Evolutionary conservation across 805 yeast species (phyloP).

Genomic region (Metschnikowia arizonensis): DNA sequence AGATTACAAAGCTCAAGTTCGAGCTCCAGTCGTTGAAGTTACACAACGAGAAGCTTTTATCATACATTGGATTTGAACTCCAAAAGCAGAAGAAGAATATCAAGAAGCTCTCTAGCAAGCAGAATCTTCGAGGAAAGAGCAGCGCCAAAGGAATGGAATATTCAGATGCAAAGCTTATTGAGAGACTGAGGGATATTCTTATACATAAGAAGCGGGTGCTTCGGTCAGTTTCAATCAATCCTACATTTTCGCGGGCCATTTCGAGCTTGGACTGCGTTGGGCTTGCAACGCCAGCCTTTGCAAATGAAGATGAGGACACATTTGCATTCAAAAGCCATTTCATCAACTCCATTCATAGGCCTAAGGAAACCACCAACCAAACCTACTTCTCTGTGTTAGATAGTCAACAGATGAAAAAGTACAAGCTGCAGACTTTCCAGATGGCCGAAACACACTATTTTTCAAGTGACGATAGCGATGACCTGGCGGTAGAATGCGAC

Average conservation of each 20-base stretch:
- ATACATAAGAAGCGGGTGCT: constrained; percentile 41
- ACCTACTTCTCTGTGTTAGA: constrained; percentile 5
- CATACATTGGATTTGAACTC: constrained; percentile 54
- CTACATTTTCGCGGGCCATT: constrained; percentile 8
- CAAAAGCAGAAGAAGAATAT: constrained; percentile 46
- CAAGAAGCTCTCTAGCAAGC: constrained; percentile 36
- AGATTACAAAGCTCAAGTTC: constrained; percentile 48
- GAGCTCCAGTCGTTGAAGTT: constrained; percentile 50
- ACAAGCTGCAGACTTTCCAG: constrained; percentile 33
- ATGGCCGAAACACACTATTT: constrained; percentile 5
- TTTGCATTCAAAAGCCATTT: constrained; percentile 19
- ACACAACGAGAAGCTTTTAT: constrained; percentile 53
- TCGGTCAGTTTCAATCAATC: constrained; percentile 34
- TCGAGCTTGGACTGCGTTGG: constrained; percentile 13
- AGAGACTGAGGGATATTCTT: constrained; percentile 44
- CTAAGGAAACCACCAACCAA: constrained; percentile 2
- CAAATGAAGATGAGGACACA: constrained; percentile 15
- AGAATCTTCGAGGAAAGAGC: constrained; percentile 25
- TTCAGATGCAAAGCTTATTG: constrained; percentile 51
- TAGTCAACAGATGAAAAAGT: constrained; percentile 28
- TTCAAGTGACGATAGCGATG: constrained; percentile 9
- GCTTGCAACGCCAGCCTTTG: constrained; percentile 6
- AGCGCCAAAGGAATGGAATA: constrained; percentile 32
- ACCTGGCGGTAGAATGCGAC: constrained; percentile 11
- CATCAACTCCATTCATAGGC: constrained; percentile 10